Evolutionary conservation across 768 basidiomycete species (phyloP), one percentile per base, ranked within the genome.

Genomic region (Suillus plorans): DNA sequence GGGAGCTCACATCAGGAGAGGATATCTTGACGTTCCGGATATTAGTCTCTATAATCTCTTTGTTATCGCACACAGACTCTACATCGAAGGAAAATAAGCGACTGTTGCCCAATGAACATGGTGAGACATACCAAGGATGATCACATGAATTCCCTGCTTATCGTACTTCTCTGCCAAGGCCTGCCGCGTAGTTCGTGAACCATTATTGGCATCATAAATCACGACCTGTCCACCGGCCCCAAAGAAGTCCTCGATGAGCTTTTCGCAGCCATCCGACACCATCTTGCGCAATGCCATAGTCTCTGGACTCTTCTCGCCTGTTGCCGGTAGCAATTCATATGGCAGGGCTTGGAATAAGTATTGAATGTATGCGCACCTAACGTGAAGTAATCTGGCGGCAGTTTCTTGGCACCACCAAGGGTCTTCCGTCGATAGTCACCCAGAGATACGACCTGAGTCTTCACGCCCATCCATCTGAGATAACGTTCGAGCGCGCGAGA

Each of bases 171-270:
- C 89, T 1, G 89, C 89, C 58, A 97, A 76, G 25, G 80, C 80
- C 66, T 90, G 86, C 62, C 97, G 80, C 37, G 83, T 84, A 56
- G 82, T 84, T 25, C 82, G 81, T 8, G 86, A 87, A 1, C 95
- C 95, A 70, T 98, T 98, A 73, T 99, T 99, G 36, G 97, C 97
- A 74, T 99, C 97, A 79, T 98, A 99, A 67, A 99, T 96, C 44
- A 97, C 94, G 31, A 99, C 96, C 76, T 99, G 97, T 0, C 97
- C 97, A 6, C 94, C 91, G 3, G 77, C 78, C 64, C 84, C 82
- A 77, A 97, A 99, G 78, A 91, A 97, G 67, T 94, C 87, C 86
- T 87, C 90, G 49, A 99, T 94, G 57, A 89, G 80, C 74, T 91
- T 84, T 78, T 98, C 95, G 67, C 97, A 92, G n/a, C 90, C 93